phyloP scores from a whole-genome alignment of 148 eudicot species.

The Gaultheria prostrata region DNA sequence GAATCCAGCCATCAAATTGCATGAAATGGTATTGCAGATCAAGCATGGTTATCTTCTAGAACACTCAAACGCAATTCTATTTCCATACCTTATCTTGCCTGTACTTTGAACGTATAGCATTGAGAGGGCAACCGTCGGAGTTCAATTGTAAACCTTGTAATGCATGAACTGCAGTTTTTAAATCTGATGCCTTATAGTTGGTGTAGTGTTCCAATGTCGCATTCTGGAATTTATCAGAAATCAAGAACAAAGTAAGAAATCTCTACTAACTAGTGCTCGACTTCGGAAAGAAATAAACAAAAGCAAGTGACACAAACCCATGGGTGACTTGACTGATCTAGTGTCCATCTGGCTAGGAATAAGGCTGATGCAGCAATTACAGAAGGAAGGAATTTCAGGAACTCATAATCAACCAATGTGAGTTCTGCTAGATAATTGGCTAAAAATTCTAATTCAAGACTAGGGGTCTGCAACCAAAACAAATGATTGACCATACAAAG shows the following conservation, averaged over 20 bases:
- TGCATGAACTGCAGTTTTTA: slow-evolving; percentile 51
- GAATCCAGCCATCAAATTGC: not conserved
- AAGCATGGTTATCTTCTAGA: not conserved
- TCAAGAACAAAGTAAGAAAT: not conserved
- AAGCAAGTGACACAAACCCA: slow-evolving; percentile 48
- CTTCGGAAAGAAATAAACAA: not conserved
- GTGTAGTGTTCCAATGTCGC: slow-evolving; percentile 64
- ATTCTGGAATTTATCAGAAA: slow-evolving; percentile 37
- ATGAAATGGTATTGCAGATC: not conserved
- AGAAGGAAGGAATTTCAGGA: slow-evolving; percentile 74
- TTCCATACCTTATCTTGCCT: slow-evolving; percentile 59
- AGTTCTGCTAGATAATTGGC: slow-evolving; percentile 83
- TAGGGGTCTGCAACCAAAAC: slow-evolving; percentile 34
- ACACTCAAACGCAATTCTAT: not conserved
- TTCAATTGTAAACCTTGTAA: slow-evolving; percentile 56
- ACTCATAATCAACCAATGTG: slow-evolving; percentile 67
- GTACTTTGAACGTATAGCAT: slow-evolving; percentile 68
- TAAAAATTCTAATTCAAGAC: slow-evolving; percentile 66
- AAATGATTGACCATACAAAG: not conserved
- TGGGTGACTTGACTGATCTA: slow-evolving; percentile 69
- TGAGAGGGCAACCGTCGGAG: slow-evolving; percentile 43
- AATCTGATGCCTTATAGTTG: slow-evolving; percentile 51
- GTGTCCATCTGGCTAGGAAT: slow-evolving; percentile 80
- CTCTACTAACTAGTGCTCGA: not conserved
- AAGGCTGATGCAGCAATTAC: slow-evolving; percentile 77